phyloP scores from a whole-genome alignment of 352 stramenopile species.

The Phytophthora fragariaefolia region DNA sequence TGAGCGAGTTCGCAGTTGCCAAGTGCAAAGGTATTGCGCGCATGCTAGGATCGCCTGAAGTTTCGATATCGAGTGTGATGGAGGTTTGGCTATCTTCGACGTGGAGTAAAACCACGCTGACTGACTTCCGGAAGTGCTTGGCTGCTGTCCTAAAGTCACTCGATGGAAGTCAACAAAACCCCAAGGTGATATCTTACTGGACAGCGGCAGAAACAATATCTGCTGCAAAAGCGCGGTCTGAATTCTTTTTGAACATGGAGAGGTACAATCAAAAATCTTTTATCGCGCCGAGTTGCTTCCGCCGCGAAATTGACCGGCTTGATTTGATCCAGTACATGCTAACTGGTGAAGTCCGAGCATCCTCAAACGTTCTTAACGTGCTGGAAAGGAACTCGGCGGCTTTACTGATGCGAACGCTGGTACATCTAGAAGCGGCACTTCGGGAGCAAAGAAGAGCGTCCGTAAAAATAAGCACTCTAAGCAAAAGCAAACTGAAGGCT shows the following conservation, averaged over 20 bases:
- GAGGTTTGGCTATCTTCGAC: slow-evolving; percentile 8
- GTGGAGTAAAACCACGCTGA: slow-evolving; percentile 3
- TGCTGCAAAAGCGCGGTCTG: slow-evolving; percentile 3
- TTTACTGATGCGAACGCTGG: background rate
- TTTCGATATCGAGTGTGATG: background rate
- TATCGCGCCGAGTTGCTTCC: background rate
- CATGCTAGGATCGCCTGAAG: slow-evolving; percentile 18
- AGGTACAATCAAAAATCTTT: slow-evolving; percentile 6
- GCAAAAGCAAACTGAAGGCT: background rate
- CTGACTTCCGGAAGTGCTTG: background rate
- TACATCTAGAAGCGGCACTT: background rate
- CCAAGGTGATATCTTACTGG: slow-evolving; percentile 5
- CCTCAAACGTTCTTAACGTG: background rate
- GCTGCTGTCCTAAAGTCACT: background rate
- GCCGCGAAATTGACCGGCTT: slow-evolving; percentile 7
- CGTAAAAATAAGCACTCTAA: slow-evolving; percentile 8
- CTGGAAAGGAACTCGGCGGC: background rate
- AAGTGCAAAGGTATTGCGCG: slow-evolving; percentile 22
- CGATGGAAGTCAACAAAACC: background rate
- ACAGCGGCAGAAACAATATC: background rate
- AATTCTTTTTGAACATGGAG: slow-evolving; percentile 14
- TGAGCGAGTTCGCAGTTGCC: slow-evolving; percentile 28
- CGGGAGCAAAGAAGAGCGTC: background rate
- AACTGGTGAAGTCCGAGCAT: slow-evolving; percentile 3
- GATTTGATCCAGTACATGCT: slow-evolving; percentile 9